Base-by-base conservation (phyloP, 768 basidiomycete species). In the Pholiota microspora region DNA sequence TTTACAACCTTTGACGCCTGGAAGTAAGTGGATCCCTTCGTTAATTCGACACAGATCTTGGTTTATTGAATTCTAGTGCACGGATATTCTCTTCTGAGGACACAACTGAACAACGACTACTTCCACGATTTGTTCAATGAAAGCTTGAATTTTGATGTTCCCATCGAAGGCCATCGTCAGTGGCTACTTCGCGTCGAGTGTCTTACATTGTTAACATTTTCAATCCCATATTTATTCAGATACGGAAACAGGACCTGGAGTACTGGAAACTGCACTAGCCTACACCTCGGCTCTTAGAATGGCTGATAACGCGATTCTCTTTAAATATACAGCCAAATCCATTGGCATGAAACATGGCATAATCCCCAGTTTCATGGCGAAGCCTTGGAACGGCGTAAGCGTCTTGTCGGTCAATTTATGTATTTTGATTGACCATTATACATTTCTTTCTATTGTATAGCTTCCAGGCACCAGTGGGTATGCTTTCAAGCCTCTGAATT, bases 341-440 rank as follows among this genome's bases (percentile, higher is more conserved):
- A 73, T 96, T 2, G 96, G 96, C 0, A 90, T 97, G 81, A 84
- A 87, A 67, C 78, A 89, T 59, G 90, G 89, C 7, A 77, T 99
- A 52, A 81, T 93, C 34, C 96, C 97, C 1, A 96, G 92, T 56
- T 99, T 99, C 72, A 98, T 98, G 96, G 94, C 95, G 0, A 98
- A 98, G 64, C 95, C 95, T 23, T 97, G 92, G 90, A 87, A 86
- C 28, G 86, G 92, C 64, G 94, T 94, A 64, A 65, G 88, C 42
- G 1, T 49, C 3, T n/a, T 9, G 32, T 7, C 23, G 2, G 36
- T n/a, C 4, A 23, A 9, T 28, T 21, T 12, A 31, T 38, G 13
- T 44, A 8, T 5, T 32, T 45, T 15, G 4, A 53, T n/a, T n/a
- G n/a, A n/a, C n/a, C n/a, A n/a, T n/a, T n/a, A n/a, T 12, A 51